phyloP scores from a whole-genome alignment of 2,329 filamentous ascomycete genomes.

The Volutella citrinella region DNA sequence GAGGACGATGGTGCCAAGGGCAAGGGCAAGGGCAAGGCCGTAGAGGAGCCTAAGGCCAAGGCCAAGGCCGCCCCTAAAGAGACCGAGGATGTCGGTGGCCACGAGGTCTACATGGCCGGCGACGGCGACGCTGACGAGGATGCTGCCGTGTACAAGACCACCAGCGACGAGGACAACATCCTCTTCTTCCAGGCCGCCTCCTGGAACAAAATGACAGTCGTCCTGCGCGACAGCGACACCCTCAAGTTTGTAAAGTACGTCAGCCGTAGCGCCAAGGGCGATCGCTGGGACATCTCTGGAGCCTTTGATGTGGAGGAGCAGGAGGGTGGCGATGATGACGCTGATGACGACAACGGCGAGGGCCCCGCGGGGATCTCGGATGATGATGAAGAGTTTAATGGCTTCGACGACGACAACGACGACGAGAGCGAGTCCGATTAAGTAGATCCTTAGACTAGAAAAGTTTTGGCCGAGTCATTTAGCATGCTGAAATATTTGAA shows the following conservation, averaged over 20 bases:
- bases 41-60: constrained; percentile 18
- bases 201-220: constrained; percentile 92
- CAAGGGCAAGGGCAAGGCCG: constrained; percentile 27
- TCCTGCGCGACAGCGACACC: constrained; percentile 80
- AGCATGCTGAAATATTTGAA: no score
- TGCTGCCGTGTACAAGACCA: constrained; percentile 83
- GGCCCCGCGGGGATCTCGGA: constrained; percentile 31
- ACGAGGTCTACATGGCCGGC: constrained; percentile 92
- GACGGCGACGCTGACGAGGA: constrained; percentile 70
- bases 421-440: constrained; percentile 37
- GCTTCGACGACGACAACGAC: constrained; percentile 47
- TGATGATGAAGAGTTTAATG: constrained; percentile 54
- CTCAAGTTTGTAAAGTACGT: constrained; percentile 97
- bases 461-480: no score
- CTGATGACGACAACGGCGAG: constrained; percentile 34
- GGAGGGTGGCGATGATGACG: constrained; percentile 41
- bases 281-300: constrained; percentile 87
- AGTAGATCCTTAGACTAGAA: no score
- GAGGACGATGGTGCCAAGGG: constrained; percentile 30
- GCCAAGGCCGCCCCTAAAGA: constrained; percentile 31
- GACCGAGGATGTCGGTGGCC: constrained; percentile 64
- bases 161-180: constrained; percentile 71
- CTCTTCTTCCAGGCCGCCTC: constrained; percentile 60
- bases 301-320: constrained; percentile 68
- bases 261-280: constrained; percentile 74